These are phyloP conservation scores for Trypanosoma rangeli DNA, from an alignment of 208 protist genomes.

Conservation along the genomic window DNA sequence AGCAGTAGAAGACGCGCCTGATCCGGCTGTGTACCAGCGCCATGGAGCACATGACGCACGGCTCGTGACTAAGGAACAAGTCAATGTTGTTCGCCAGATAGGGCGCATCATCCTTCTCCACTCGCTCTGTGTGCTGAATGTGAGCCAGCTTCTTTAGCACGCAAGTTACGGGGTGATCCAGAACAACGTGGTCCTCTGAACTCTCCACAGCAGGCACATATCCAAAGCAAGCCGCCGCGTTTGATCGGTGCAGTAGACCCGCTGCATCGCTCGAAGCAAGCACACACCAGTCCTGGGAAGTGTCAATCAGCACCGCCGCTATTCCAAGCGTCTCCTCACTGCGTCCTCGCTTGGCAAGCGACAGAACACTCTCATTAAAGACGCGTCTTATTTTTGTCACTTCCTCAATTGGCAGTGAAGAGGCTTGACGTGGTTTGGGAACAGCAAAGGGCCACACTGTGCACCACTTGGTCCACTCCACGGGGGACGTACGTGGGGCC, in stretches of 20 bases:
- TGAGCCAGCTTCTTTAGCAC: conserved; percentile 61
- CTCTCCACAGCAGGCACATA: conserved; percentile 27
- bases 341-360: conserved; percentile 3
- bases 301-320: conserved; percentile 56
- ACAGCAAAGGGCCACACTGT: conserved; percentile 67
- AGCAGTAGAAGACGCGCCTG: conserved; percentile 79
- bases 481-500: conserved; percentile 46
- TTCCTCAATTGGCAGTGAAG: conserved; percentile 19
- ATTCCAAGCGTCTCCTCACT: conserved; percentile 33
- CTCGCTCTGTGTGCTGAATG: conserved; percentile 15
- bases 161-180: conserved; percentile 81
- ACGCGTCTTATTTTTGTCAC: conserved; percentile 17
- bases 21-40: conserved; percentile 92
- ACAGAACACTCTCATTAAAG: conserved; percentile 21
- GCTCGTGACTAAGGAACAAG: conserved; percentile 89
- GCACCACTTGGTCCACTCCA: conserved; percentile 56
- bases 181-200: conserved; percentile 20
- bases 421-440: conserved; percentile 47
- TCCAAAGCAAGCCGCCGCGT: conserved; percentile 35
- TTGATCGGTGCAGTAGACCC: conserved; percentile 31
- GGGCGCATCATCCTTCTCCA: conserved; percentile 17
- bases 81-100: conserved; percentile 91
- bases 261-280: conserved; percentile 51
- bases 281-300: conserved; percentile 27
- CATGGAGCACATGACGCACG: conserved; percentile 95